Evolutionary conservation across 257 asterid genomes (phyloP).

Genomic region (Fraxinus anomala): DNA sequence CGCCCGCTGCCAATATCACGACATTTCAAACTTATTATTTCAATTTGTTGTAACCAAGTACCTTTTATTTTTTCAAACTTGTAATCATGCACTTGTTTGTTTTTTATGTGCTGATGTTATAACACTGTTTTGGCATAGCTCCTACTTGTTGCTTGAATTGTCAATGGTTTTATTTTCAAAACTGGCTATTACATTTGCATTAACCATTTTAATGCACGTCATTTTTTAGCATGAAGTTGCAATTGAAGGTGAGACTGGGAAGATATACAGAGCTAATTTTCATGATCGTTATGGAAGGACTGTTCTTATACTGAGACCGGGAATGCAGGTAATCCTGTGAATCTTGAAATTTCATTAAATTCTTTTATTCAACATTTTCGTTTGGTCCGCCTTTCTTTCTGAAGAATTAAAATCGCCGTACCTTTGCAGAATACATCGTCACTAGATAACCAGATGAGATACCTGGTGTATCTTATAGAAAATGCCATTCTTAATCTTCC

Average conservation of each 20-base stretch:
- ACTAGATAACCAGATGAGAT: constrained; percentile 78
- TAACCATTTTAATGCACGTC: constrained; percentile 10
- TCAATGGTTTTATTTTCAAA: background rate
- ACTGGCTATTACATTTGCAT: background rate
- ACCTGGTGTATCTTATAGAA: constrained; percentile 84
- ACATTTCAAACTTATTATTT: too few relatives aligned
- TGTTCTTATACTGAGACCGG: constrained; percentile 90
- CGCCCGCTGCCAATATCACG: too few relatives aligned
- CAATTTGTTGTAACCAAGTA: background rate
- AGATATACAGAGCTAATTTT: constrained; percentile 76
- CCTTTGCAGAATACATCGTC: constrained; percentile 73
- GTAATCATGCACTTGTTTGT: too few relatives aligned
- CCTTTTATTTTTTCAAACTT: background rate
- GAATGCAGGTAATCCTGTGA: constrained; percentile 63
- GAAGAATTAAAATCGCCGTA: background rate
- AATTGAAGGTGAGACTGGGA: constrained; percentile 86
- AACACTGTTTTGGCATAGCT: too few relatives aligned
- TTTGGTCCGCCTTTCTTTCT: background rate
- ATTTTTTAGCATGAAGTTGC: constrained; percentile 75
- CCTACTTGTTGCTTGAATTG: background rate
- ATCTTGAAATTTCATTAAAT: constrained; percentile 8
- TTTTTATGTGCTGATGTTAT: background rate
- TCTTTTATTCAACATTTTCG: background rate
- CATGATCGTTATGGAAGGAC: constrained; percentile 86
- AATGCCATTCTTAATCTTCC: constrained; percentile 93